These are phyloP conservation scores for Diaporthe destruens DNA, from an alignment of 2,329 filamentous ascomycete genomes.

Conservation along the genomic window DNA sequence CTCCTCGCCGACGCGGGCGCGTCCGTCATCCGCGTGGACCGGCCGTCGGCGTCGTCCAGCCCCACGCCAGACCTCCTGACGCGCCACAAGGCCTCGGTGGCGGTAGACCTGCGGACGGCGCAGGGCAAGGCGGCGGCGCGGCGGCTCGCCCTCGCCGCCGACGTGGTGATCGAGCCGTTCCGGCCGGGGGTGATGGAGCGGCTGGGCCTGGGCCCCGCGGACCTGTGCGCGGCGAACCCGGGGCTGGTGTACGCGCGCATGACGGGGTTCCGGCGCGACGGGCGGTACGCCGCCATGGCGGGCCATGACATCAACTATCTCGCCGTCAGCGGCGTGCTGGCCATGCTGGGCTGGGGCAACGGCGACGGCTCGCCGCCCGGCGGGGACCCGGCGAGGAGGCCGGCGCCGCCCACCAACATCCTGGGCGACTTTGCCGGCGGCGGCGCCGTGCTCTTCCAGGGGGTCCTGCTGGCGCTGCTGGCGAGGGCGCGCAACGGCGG, in stretches of 20 bases:
- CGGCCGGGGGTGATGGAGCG: constrained; percentile 91
- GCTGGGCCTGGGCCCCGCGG: constrained; percentile 79
- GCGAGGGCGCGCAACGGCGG: constrained; percentile 66
- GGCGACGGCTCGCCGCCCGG: background rate
- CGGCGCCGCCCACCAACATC: constrained; percentile 85
- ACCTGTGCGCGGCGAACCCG: constrained; percentile 73
- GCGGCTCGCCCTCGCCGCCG: constrained; percentile 71
- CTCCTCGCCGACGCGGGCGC: constrained; percentile 92
- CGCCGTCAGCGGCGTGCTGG: constrained; percentile 84
- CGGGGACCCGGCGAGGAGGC: constrained; percentile 65
- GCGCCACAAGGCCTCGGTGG: constrained; percentile 83
- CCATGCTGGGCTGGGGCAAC: constrained; percentile 75
- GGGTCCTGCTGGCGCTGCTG: constrained; percentile 84
- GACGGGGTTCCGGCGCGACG: constrained; percentile 90
- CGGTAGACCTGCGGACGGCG: constrained; percentile 80
- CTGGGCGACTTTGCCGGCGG: constrained; percentile 93
- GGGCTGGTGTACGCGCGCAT: constrained; percentile 85
- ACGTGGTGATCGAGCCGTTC: constrained; percentile 93
- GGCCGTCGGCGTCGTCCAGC: constrained; percentile 53
- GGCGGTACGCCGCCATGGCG: constrained; percentile 87
- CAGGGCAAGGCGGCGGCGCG: constrained; percentile 76
- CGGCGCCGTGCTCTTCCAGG: constrained; percentile 83
- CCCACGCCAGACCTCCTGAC: constrained; percentile 79
- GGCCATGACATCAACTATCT: constrained; percentile 98
- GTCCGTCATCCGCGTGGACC: constrained; percentile 88